phyloP scores from a whole-genome alignment of 345 rosid genomes.

The Dipteronia sinensis region DNA sequence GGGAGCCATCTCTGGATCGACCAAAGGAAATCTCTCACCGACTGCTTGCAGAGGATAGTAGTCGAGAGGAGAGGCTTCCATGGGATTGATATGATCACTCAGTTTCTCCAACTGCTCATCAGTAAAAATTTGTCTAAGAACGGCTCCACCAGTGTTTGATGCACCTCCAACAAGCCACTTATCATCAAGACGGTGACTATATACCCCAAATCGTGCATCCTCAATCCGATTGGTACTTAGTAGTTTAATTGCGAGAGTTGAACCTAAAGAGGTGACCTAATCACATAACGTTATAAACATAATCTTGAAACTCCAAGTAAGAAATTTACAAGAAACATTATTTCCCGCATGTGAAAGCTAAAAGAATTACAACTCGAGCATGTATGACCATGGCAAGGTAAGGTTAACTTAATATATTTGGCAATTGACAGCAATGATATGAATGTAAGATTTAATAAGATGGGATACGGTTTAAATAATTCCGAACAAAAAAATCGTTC shows the following conservation, averaged over 20 bases:
- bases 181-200: slow-evolving; percentile 92
- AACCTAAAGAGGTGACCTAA: slow-evolving; percentile 92
- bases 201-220: slow-evolving; percentile 92
- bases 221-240: slow-evolving; percentile 79
- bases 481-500: not conserved
- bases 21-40: slow-evolving; percentile 90
- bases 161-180: slow-evolving; percentile 99
- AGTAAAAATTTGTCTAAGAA: slow-evolving; percentile 74
- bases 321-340: not conserved
- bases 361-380: not conserved
- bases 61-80: slow-evolving; percentile 64
- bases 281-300: not conserved
- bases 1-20: slow-evolving; percentile 82
- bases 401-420: not conserved
- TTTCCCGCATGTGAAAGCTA: not conserved
- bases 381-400: not conserved
- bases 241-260: slow-evolving; percentile 88
- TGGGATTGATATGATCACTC: slow-evolving; percentile 71
- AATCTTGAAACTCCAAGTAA: not conserved
- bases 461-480: not conserved
- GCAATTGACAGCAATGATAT: not conserved
- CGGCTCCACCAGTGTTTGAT: slow-evolving; percentile 96
- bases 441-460: not conserved
- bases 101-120: slow-evolving; percentile 69
- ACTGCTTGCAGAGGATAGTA: slow-evolving; percentile 74